phyloP scores from a whole-genome alignment of 352 stramenopile genomes.

The Globisporangium apiculatum region DNA sequence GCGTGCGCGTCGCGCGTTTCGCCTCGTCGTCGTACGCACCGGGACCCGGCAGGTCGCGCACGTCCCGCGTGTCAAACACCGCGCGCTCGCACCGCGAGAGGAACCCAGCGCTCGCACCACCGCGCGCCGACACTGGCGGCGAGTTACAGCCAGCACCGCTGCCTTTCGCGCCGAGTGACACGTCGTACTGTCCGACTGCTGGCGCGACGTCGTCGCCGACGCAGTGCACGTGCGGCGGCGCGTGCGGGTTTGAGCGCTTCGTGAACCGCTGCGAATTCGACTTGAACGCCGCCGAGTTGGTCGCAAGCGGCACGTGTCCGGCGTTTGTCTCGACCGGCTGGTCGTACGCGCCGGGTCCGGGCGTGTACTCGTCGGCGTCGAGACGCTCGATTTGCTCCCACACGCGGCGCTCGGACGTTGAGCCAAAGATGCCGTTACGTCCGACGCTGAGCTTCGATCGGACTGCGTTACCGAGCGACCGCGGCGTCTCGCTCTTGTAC shows the following conservation, averaged over 20 bases:
- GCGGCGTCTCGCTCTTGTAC: slow-evolving; percentile 57
- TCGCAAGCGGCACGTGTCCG: slow-evolving; percentile 26
- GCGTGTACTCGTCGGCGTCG: slow-evolving; percentile 36
- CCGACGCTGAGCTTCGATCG: slow-evolving; percentile 42
- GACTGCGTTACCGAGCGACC: slow-evolving; percentile 46
- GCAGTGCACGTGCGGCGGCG: slow-evolving; percentile 43
- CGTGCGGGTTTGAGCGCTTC: slow-evolving; percentile 28
- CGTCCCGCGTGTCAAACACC: slow-evolving; percentile 34
- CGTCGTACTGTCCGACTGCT: slow-evolving; percentile 49
- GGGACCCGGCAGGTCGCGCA: slow-evolving; percentile 37
- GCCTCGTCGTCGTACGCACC: slow-evolving; percentile 29
- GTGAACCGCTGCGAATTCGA: slow-evolving; percentile 46
- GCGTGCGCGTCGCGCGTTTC: slow-evolving; percentile 17
- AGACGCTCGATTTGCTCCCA: slow-evolving; percentile 51
- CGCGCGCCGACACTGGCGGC: slow-evolving; percentile 8
- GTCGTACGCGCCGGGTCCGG: slow-evolving; percentile 54
- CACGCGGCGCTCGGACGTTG: slow-evolving; percentile 61
- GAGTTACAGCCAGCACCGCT: background rate
- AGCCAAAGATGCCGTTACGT: slow-evolving; percentile 66
- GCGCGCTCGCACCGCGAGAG: slow-evolving; percentile 34
- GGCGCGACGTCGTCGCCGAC: slow-evolving; percentile 34
- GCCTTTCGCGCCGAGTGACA: background rate
- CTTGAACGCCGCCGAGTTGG: slow-evolving; percentile 52
- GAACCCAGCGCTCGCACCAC: slow-evolving; percentile 18
- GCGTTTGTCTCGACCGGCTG: slow-evolving; percentile 17